Base-by-base conservation (phyloP, 768 basidiomycete species). In the Phlebiopsis flavidoalba region DNA sequence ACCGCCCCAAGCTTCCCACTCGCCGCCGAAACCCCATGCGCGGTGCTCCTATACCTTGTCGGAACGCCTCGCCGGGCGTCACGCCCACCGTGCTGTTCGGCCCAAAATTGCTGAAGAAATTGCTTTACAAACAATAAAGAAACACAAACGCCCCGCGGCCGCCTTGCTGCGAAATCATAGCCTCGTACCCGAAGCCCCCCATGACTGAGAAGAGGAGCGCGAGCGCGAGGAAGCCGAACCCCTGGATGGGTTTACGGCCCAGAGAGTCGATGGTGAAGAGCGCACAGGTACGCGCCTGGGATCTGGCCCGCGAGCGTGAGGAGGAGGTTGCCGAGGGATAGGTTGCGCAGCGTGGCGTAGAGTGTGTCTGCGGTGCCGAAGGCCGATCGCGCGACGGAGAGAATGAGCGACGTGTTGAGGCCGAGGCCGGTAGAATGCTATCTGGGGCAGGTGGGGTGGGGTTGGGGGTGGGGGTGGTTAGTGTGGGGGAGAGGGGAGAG, bases 391-490 rank as follows among this genome's bases (percentile, higher is more conserved):
- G 72, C 67, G 56, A 70, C 65, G 37, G 60, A 17, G 70, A 80
- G 68, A 68, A 81, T 65, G 66, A 72, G 73, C 40, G 75, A 72
- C 5, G 76, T 75, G 72, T 81, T 81, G 33, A 81, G 70, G 57
- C 80, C 79, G 31, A 81, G 74, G 60, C 78, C 79, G n/a, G 68
- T 80, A 80, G 71, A 80, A 81, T 14, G 79, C 77, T 52, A 79
- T 70, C 70, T 53, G 19, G n/a, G n/a, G n/a, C n/a, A n/a, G n/a
- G n/a, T n/a, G n/a, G n/a, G n/a, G n/a, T n/a, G n/a, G n/a, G n/a
- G n/a, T n/a, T n/a, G n/a, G n/a, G n/a, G n/a, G n/a, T n/a, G n/a
- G n/a, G n/a, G n/a, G n/a, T n/a, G n/a, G 71, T 53, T n/a, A n/a
- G n/a, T n/a, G n/a, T n/a, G n/a, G n/a, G n/a, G n/a, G n/a, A n/a